Conservation (phyloP, 176 grass and related monocot genomes). For the Poa pratensis region DNA sequence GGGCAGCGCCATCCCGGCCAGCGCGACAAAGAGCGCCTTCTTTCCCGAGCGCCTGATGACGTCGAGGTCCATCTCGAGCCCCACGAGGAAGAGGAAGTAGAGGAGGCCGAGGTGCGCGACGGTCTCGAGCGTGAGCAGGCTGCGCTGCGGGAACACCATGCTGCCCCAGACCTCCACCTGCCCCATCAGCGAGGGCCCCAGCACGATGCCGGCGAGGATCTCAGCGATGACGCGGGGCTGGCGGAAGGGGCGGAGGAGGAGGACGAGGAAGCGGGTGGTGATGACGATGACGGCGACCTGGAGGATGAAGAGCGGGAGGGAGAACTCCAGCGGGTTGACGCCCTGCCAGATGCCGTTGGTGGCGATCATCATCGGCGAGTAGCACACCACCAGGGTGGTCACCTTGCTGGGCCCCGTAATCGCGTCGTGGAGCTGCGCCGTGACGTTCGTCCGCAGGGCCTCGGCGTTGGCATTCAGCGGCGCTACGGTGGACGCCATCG, state of each 20-base stretch:
- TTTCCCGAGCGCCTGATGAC: conserved; percentile 62
- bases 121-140: conserved; percentile 78
- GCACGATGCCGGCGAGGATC: conserved; percentile 74
- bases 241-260: conserved; percentile 73
- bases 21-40: conserved; percentile 55
- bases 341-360: conserved; percentile 71
- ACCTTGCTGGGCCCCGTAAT: conserved; percentile 33
- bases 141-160: conserved; percentile 65
- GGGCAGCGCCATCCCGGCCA: conserved; percentile 69
- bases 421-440: conserved; percentile 19
- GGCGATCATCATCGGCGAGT: conserved; percentile 70
- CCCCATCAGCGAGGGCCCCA: conserved; percentile 74
- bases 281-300: conserved; percentile 82
- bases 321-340: conserved; percentile 67
- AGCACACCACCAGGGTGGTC: conserved; percentile 54
- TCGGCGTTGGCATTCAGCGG: conserved; percentile 25
- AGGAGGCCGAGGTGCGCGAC: conserved; percentile 81
- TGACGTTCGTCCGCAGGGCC: conserved; percentile 33
- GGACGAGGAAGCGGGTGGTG: conserved; percentile 65
- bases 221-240: conserved; percentile 92
- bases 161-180: conserved; percentile 38
- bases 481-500: conserved; percentile 49
- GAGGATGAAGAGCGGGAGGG: conserved; percentile 83
- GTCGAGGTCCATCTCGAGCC: conserved; percentile 82
- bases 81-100: conserved; percentile 80